Base-by-base conservation (phyloP, 2,329 filamentous ascomycete species). In the Fusarium sp. region DNA sequence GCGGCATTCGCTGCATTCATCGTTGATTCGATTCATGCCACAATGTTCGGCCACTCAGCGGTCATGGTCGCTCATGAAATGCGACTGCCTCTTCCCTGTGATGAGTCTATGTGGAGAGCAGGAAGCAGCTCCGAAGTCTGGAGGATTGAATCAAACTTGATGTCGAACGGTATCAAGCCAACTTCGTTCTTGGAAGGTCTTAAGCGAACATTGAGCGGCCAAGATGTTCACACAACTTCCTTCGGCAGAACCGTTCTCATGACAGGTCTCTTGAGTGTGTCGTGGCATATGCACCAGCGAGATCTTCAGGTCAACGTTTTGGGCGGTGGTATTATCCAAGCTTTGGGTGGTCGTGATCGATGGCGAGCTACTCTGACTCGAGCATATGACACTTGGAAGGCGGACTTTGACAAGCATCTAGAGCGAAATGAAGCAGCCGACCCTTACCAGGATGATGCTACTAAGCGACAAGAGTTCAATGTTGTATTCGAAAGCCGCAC, bases 41-140 rank as follows among this genome's bases (percentile, higher is more conserved):
- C 94, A 28, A 98, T 99, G 92, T 98, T 98, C 79, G 96, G 95
- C 1, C 96, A 98, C 79, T 96, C 94, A 5, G 95, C 93, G 1
- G 94, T 97, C 45, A 98, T 98, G 95, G 94, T 97, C 10, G 94
- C 94, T 4, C 94, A 98, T 75, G 96, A 98, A 80, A 93, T 99
- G 88, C 89, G 93, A 51, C 85, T 98, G 11, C 93, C 94, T 1
- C 81, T 99, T 45, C 96, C 96, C 1, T 98, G 95, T 76, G 94
- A 98, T 72, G 96, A 98, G 78, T 89, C 91, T 6, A 82, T 98
- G 13, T 99, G 96, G 96, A 92, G 92, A 59, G 96, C 96, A 7
- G 93, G 91, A 5, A 97, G 91, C 78, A 93, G 93, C 55, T 89
- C 90, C 2, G 96, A 98, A 78, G 94, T 98, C 18, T 91, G 90